Conservation (phyloP, 257 asterid species). For the Echium plantagineum region DNA sequence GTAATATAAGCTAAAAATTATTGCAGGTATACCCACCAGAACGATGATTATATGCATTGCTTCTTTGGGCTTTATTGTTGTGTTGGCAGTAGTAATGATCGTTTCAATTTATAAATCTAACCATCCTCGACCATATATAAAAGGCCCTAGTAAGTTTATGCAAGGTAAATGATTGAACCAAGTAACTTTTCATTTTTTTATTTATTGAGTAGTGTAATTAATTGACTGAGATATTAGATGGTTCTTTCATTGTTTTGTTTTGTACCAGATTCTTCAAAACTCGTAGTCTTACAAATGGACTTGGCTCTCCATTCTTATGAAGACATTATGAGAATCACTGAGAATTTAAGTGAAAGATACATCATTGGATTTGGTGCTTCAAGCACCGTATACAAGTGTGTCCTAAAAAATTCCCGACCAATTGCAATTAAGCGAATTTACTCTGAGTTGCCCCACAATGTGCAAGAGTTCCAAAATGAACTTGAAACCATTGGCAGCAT, state of each 20-base stretch:
- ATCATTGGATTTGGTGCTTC: conserved; percentile 92
- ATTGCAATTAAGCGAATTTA: conserved; percentile 94
- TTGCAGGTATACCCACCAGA: conserved; percentile 58
- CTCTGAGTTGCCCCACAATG: conserved; percentile 40
- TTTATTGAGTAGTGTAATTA: not conserved
- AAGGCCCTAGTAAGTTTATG: conserved; percentile 34
- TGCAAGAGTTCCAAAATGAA: conserved; percentile 84
- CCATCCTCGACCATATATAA: conserved; percentile 33
- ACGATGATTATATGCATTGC: conserved; percentile 51
- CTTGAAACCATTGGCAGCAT: conserved; percentile 81
- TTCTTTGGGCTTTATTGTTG: conserved; percentile 47
- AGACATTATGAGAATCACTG: conserved; percentile 85
- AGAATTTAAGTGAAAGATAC: conserved; percentile 74
- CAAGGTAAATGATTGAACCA: conserved; percentile 28
- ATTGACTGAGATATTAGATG: not conserved
- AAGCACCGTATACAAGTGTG: conserved; percentile 83
- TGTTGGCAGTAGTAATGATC: conserved; percentile 55
- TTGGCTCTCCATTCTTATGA: conserved; percentile 91
- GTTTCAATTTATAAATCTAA: conserved; percentile 75
- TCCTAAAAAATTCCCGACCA: conserved; percentile 73
- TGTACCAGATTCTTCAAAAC: conserved; percentile 48
- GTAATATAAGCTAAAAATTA: not conserved
- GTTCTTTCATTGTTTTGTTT: conserved; percentile 1
- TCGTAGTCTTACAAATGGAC: conserved; percentile 88
- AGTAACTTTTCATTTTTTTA: not conserved